Evolutionary conservation across 139 green algal species (phyloP).

Genomic region (Edaphochlamys debaryana): DNA sequence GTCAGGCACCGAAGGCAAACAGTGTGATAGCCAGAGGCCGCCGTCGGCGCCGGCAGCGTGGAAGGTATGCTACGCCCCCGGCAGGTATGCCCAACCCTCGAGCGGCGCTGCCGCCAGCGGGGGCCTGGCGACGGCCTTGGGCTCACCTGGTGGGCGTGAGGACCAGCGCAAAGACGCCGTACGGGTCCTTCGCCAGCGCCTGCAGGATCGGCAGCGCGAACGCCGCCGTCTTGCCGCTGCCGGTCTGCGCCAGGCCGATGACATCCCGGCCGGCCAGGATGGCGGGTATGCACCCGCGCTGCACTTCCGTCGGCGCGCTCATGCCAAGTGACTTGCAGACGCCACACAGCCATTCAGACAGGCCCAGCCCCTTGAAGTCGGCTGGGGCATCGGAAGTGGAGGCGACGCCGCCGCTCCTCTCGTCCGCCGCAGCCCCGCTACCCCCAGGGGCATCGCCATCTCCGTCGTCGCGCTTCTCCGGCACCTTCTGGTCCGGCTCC

Average conservation of each 20-base stretch:
- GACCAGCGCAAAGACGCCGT: constrained; percentile 92
- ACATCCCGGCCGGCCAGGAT: constrained; percentile 87
- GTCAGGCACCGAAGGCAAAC: not conserved
- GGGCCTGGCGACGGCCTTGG: no score
- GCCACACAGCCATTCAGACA: constrained; percentile 83
- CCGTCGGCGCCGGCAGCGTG: no score
- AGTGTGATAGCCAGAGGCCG: no score
- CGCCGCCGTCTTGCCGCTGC: constrained; percentile 96
- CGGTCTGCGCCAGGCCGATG: constrained; percentile 93
- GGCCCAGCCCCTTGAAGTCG: constrained; percentile 76
- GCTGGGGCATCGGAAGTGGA: not conserved
- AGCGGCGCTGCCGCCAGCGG: no score
- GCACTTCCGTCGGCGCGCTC: constrained; percentile 62
- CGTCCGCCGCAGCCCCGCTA: not conserved
- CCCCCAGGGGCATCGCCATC: no score
- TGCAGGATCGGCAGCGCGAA: constrained; percentile 97
- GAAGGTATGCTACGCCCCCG: no score
- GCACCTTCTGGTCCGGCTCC: not conserved
- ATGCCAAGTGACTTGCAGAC: constrained; percentile 61
- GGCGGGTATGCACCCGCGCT: constrained; percentile 87
- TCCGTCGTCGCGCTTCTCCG: not conserved
- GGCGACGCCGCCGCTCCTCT: not conserved
- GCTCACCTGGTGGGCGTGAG: constrained; percentile 90
- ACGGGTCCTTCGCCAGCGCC: constrained; percentile 87
- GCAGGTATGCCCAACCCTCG: no score